Percentiles rank a stretch among this genome's conserved stretches.
phyloP scores from a whole-genome alignment of 2,329 filamentous ascomycete species.

The Coniochaeta sp. region DNA sequence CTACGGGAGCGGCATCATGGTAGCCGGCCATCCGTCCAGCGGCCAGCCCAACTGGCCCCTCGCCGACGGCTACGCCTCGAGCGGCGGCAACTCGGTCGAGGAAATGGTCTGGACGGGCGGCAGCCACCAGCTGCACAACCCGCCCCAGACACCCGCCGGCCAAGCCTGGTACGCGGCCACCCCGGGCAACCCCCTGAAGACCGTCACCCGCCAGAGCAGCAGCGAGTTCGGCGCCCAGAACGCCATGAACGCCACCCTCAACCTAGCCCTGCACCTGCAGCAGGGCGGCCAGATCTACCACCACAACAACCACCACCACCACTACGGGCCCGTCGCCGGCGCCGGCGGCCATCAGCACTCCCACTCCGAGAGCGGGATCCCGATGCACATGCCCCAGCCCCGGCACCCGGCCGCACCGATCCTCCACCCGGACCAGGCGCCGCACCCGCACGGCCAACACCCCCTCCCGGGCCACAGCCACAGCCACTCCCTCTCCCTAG shows the following conservation, averaged over 20 bases:
- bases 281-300: constrained; percentile 23
- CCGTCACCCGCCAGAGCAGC: not conserved
- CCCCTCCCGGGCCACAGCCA: constrained; percentile 43
- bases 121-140: not conserved
- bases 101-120: not conserved
- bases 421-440: constrained; percentile 14
- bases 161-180: not conserved
- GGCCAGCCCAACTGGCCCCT: not conserved
- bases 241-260: constrained; percentile 24
- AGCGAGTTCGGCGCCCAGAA: constrained; percentile 9
- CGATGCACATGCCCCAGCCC: constrained; percentile 48
- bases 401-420: constrained; percentile 27
- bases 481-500: constrained; percentile 43
- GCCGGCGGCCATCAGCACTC: not conserved
- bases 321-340: not conserved
- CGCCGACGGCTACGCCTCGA: not conserved
- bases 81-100: not conserved
- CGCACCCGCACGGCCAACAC: constrained; percentile 27
- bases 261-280: constrained; percentile 31
- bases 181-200: not conserved
- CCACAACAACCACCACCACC: constrained; percentile 6
- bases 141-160: not conserved
- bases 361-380: constrained; percentile 26
- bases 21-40: not conserved
- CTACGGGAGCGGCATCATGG: constrained; percentile 12